These are phyloP conservation scores for Zea luxurians DNA, from an alignment of 176 grass and related monocot species.

Conservation along the genomic window DNA sequence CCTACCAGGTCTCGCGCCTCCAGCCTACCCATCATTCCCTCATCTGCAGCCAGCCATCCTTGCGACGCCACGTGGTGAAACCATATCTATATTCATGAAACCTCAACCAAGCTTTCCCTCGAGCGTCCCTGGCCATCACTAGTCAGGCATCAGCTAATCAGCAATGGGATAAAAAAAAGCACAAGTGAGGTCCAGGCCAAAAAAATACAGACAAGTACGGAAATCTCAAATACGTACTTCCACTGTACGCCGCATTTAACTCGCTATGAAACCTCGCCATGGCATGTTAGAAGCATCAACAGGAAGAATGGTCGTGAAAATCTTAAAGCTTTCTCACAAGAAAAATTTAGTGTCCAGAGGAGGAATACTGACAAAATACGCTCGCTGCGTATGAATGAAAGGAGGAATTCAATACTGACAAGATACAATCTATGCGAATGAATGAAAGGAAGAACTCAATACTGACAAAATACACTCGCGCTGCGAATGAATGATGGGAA, in stretches of 20 bases:
- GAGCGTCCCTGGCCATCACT: slow-evolving; percentile 41
- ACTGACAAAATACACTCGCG: slow-evolving; percentile 32
- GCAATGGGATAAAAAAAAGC: background rate
- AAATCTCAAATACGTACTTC: slow-evolving; percentile 1
- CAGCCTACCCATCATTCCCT: slow-evolving; percentile 60
- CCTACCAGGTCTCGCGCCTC: slow-evolving; percentile 1
- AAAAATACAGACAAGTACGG: background rate
- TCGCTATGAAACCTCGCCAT: background rate
- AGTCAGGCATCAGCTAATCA: slow-evolving; percentile 25
- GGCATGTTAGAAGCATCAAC: background rate
- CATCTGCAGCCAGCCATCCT: slow-evolving; percentile 75
- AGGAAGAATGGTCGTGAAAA: background rate
- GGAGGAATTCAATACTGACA: slow-evolving; percentile 22
- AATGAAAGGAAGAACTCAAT: slow-evolving; percentile 2
- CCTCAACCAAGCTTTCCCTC: slow-evolving; percentile 73
- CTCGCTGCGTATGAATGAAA: background rate
- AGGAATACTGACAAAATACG: slow-evolving; percentile 11
- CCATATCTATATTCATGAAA: slow-evolving; percentile 77
- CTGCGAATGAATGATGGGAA: too few species aligned
- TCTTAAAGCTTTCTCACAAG: background rate
- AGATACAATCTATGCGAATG: background rate
- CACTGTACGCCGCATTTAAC: background rate
- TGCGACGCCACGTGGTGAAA: slow-evolving; percentile 54
- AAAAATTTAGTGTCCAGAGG: slow-evolving; percentile 23
- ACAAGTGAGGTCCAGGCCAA: slow-evolving; percentile 18